Percentiles rank a stretch among this genome's conserved stretches.
These are phyloP conservation scores for Cucurbita moschata DNA, from an alignment of 306 rosid species.

Conservation along the genomic window DNA sequence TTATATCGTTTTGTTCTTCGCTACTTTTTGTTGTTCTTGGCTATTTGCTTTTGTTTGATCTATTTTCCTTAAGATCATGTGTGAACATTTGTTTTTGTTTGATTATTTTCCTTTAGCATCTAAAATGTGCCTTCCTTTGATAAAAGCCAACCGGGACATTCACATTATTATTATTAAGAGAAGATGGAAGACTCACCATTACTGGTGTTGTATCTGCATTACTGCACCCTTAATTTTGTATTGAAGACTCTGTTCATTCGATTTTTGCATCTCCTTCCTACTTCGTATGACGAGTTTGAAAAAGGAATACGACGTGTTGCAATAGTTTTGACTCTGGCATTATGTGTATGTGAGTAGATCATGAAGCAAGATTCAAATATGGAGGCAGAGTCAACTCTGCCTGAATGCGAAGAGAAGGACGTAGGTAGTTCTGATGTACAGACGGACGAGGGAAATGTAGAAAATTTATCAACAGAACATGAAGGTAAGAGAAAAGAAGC, in stretches of 20 bases:
- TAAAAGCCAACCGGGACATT: not conserved
- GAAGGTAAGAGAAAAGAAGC: not conserved
- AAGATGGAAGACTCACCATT: not conserved
- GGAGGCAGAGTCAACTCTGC: not conserved
- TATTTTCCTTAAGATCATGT: not conserved
- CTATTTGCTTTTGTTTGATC: not conserved
- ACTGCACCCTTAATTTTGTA: not conserved
- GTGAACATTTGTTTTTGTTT: not conserved
- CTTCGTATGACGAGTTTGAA: not conserved
- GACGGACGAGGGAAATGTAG: not conserved
- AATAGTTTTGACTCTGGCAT: not conserved
- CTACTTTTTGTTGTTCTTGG: not conserved
- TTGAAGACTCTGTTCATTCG: not conserved
- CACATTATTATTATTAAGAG: not conserved
- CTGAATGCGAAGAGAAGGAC: constrained; percentile 9
- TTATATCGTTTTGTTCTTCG: not conserved
- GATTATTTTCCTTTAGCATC: not conserved
- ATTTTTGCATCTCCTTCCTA: not conserved
- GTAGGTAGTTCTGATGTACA: not conserved
- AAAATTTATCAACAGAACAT: not conserved
- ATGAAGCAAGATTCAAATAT: constrained; percentile 4
- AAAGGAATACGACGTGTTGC: not conserved
- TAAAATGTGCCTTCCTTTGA: not conserved
- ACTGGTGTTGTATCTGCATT: not conserved
- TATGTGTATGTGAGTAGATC: not conserved